phyloP scores from a whole-genome alignment of 2,329 filamentous ascomycete species.

The Microdochium trichocladiopsis region DNA sequence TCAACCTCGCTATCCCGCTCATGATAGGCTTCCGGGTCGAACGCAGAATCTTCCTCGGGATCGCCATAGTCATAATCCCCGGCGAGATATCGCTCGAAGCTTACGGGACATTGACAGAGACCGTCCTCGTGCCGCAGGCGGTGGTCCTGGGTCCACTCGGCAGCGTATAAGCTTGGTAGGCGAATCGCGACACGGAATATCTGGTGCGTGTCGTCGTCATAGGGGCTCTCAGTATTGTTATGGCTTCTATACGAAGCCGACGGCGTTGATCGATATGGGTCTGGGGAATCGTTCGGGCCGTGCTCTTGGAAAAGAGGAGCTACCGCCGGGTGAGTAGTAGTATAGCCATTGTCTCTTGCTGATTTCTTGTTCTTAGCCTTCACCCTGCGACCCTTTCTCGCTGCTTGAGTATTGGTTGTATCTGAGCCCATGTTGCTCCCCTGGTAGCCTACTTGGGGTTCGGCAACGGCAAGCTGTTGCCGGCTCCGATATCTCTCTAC shows the following conservation, averaged over 20 bases:
- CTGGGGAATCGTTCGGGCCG: conserved; percentile 9
- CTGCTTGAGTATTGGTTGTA: too few species aligned
- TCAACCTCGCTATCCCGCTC: too few species aligned
- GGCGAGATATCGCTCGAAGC: conserved; percentile 21
- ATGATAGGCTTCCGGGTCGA: too few species aligned
- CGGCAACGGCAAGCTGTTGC: too few species aligned
- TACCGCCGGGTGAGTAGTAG: not conserved
- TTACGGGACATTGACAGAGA: conserved; percentile 23
- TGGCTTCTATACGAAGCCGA: too few species aligned
- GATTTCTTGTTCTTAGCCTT: not conserved
- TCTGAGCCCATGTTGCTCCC: too few species aligned
- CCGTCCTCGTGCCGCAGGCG: conserved; percentile 23
- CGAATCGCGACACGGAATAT: conserved; percentile 20
- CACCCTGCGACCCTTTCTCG: not conserved
- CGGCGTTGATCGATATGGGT: too few species aligned
- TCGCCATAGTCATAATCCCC: not conserved
- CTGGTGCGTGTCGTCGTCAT: too few species aligned
- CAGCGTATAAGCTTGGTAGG: conserved; percentile 26
- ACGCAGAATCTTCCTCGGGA: not conserved
- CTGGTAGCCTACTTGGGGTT: not conserved
- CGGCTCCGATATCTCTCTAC: too few species aligned
- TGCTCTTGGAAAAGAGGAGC: not conserved
- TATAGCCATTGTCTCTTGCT: too few species aligned
- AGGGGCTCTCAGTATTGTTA: too few species aligned
- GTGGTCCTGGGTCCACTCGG: conserved; percentile 33